A percentile compares a stretch with the other conserved stretches of the same genome.
Evolutionary conservation across 805 yeast genomes (phyloP).

Genomic region (Saccharomycopsis synnaedendra): DNA sequence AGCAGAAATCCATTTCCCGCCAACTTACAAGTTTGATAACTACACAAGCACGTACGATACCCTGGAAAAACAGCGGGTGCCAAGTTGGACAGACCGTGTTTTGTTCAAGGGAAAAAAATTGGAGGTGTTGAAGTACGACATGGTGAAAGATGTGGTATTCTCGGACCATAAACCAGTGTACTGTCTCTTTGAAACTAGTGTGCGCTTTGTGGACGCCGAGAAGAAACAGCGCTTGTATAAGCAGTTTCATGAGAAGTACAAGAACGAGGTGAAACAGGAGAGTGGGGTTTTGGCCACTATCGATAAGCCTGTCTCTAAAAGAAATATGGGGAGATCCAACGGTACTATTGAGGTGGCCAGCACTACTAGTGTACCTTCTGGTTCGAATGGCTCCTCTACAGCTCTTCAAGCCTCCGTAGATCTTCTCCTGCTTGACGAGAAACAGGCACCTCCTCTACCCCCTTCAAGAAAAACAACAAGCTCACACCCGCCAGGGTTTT

Average conservation of each 20-base stretch:
- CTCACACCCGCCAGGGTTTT: conserved; percentile 9
- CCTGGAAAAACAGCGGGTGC: conserved; percentile 85
- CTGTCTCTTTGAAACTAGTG: conserved; percentile 59
- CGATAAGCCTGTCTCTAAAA: neutral
- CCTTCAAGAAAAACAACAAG: conserved; percentile 18
- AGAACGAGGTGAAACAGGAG: conserved; percentile 24
- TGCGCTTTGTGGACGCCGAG: conserved; percentile 57
- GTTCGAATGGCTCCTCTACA: too few relatives aligned
- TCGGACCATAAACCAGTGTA: conserved; percentile 94
- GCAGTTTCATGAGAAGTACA: conserved; percentile 49
- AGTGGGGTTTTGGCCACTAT: neutral
- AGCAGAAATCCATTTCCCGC: conserved; percentile 63
- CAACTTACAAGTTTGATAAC: conserved; percentile 88
- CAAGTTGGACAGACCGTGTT: conserved; percentile 94
- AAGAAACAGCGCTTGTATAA: conserved; percentile 42
- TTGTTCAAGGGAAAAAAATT: conserved; percentile 49
- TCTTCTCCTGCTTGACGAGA: conserved; percentile 9
- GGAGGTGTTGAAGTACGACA: conserved; percentile 50
- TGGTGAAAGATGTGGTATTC: conserved; percentile 43
- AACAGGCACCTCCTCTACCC: conserved; percentile 17
- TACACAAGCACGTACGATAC: conserved; percentile 75
- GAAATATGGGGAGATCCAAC: neutral
- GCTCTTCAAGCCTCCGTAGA: conserved; percentile 2
- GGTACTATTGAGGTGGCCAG: too few relatives aligned
- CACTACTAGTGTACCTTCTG: too few relatives aligned